Percentiles rank a stretch among this genome's conserved stretches.
phyloP scores from a whole-genome alignment of 1,284 basidiomycete genomes.

The Moesziomyces globuligerus region DNA sequence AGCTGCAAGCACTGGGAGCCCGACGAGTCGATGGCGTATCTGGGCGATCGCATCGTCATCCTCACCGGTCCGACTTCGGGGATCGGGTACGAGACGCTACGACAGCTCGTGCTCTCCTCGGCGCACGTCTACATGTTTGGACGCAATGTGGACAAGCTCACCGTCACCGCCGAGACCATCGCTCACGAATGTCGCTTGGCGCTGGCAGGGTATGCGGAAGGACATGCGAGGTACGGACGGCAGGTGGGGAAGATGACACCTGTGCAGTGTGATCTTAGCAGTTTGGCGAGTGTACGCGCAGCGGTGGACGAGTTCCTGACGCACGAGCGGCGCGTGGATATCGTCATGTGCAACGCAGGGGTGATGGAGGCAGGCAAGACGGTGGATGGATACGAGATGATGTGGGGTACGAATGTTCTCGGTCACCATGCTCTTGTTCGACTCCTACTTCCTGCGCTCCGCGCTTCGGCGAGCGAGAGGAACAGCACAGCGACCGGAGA shows the following conservation, averaged over 20 bases:
- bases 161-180: slow-evolving; percentile 8
- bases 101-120: slow-evolving; percentile 42
- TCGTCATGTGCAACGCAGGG: slow-evolving; percentile 54
- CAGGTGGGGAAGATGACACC: slow-evolving; percentile 25
- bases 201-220: background rate
- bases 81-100: slow-evolving; percentile 54
- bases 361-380: slow-evolving; percentile 37
- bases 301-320: slow-evolving; percentile 30
- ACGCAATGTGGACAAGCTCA: slow-evolving; percentile 9
- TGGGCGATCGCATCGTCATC: slow-evolving; percentile 45
- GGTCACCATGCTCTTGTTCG: slow-evolving; percentile 53
- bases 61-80: slow-evolving; percentile 62
- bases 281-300: slow-evolving; percentile 30
- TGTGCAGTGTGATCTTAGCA: slow-evolving; percentile 47
- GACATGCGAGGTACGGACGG: background rate
- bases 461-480: background rate
- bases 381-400: slow-evolving; percentile 51
- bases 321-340: slow-evolving; percentile 38
- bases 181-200: slow-evolving; percentile 7
- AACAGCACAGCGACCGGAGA: slow-evolving; percentile 11
- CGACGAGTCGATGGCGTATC: slow-evolving; percentile 15
- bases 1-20: slow-evolving; percentile 23
- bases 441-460: slow-evolving; percentile 39
- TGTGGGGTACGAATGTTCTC: slow-evolving; percentile 52
- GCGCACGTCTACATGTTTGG: slow-evolving; percentile 59